phyloP scores from a whole-genome alignment of 2,329 filamentous ascomycete genomes.

The Fusarium musae region DNA sequence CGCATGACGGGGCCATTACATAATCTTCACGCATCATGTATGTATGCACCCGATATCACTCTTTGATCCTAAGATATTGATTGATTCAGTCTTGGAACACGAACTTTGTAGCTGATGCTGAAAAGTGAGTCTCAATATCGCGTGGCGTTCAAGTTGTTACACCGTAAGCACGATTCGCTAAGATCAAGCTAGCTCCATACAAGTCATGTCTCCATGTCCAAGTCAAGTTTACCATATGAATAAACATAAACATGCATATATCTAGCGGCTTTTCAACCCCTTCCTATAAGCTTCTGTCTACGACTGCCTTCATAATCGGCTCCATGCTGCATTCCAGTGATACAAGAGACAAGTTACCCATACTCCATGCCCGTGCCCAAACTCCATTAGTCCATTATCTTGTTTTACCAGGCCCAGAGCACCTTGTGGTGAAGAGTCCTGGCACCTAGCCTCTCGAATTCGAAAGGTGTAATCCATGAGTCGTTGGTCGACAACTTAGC shows the following conservation, averaged over 20 bases:
- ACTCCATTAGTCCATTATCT: constrained; percentile 35
- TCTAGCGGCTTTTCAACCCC: constrained; percentile 12
- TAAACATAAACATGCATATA: constrained; percentile 5
- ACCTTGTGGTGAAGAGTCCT: constrained; percentile 87
- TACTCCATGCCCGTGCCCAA: constrained; percentile 41
- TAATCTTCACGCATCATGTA: constrained; percentile 23
- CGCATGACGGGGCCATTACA: constrained; percentile 38
- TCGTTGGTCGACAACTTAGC: constrained; percentile 93
- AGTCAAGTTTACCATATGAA: neutral
- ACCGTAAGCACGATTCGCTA: constrained; percentile 3
- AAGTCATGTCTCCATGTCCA: neutral
- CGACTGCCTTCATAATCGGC: neutral
- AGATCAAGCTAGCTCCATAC: constrained; percentile 3
- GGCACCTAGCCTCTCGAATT: constrained; percentile 87
- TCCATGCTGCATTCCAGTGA: constrained; percentile 19
- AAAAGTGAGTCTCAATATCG: neutral
- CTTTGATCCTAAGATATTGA: neutral
- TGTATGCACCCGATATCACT: constrained; percentile 27
- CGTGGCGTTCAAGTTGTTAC: neutral
- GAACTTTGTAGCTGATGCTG: neutral
- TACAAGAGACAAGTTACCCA: constrained; percentile 30
- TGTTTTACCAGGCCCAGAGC: constrained; percentile 66
- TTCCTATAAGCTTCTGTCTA: constrained; percentile 7
- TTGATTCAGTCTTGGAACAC: neutral
- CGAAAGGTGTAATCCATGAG: constrained; percentile 88